phyloP scores from a whole-genome alignment of 306 rosid species.

The Dalbergia oliveri region DNA sequence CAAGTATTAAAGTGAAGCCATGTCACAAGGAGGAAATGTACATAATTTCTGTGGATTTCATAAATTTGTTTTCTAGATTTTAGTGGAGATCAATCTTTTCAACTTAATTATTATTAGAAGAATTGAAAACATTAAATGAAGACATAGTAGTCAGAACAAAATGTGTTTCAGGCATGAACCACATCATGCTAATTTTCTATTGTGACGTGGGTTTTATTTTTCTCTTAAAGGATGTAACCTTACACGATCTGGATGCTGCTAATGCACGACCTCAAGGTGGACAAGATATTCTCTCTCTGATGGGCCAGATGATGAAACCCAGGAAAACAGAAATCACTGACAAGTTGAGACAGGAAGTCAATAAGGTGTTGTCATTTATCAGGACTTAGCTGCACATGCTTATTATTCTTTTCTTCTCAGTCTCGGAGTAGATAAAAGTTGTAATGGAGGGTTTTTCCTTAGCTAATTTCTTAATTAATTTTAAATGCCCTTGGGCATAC shows the following conservation, averaged over 20 bases:
- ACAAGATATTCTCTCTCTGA: constrained; percentile 89
- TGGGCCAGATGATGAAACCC: constrained; percentile 99
- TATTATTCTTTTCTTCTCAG: too few species aligned
- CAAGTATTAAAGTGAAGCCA: background rate
- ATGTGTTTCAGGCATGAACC: background rate
- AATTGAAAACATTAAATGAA: background rate
- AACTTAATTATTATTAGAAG: constrained; percentile 7
- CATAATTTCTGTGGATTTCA: background rate
- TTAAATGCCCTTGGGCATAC: background rate
- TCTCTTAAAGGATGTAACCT: constrained; percentile 76
- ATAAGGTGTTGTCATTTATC: constrained; percentile 63
- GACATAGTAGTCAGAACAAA: too few species aligned
- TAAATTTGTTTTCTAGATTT: background rate
- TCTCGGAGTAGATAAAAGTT: too few species aligned
- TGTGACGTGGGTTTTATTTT: constrained; percentile 32
- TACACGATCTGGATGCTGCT: too few species aligned
- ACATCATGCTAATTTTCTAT: background rate
- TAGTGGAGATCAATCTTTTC: background rate
- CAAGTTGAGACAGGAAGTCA: constrained; percentile 88
- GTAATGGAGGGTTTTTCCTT: too few species aligned
- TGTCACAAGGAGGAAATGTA: too few species aligned
- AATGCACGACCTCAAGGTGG: constrained; percentile 98
- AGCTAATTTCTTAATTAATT: constrained; percentile 21
- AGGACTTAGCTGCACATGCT: too few species aligned
- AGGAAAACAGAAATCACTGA: constrained; percentile 96